Percentiles rank a stretch among this genome's conserved stretches.
phyloP scores from a whole-genome alignment of 176 grass and related monocot genomes.

The Olyra latifolia region DNA sequence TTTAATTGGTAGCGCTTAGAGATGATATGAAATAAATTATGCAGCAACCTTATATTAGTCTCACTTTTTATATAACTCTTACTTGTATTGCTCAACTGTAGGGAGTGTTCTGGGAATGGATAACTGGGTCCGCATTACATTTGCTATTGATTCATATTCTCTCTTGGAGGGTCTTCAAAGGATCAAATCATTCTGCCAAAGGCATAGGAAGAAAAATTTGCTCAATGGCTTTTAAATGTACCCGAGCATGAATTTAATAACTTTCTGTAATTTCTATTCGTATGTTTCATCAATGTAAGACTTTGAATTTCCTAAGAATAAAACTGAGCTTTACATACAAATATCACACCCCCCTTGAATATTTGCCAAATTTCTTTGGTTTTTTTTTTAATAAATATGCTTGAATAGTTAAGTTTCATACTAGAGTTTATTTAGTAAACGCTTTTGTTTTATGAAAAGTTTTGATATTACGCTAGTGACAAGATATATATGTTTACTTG shows the following conservation, averaged over 20 bases:
- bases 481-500: neutral
- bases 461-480: neutral
- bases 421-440: neutral
- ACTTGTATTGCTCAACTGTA: neutral
- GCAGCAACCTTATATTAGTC: neutral
- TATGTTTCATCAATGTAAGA: neutral
- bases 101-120: conserved; percentile 55
- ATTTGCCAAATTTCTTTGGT: neutral
- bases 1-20: neutral
- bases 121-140: conserved; percentile 53
- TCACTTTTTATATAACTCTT: neutral
- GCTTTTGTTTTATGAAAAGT: neutral
- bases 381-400: neutral
- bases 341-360: neutral
- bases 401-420: neutral
- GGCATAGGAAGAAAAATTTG: conserved; percentile 37
- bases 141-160: conserved; percentile 49
- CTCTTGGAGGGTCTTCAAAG: conserved; percentile 51
- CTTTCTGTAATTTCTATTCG: neutral
- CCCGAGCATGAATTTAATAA: neutral
- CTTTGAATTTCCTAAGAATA: conserved; percentile 11
- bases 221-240: conserved; percentile 16
- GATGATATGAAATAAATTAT: neutral
- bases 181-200: conserved; percentile 50
- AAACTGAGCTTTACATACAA: neutral